A percentile compares a stretch with the other conserved stretches of the same genome.
phyloP scores from a whole-genome alignment of 1,284 basidiomycete species.

The Cystobasidium pallidum region DNA sequence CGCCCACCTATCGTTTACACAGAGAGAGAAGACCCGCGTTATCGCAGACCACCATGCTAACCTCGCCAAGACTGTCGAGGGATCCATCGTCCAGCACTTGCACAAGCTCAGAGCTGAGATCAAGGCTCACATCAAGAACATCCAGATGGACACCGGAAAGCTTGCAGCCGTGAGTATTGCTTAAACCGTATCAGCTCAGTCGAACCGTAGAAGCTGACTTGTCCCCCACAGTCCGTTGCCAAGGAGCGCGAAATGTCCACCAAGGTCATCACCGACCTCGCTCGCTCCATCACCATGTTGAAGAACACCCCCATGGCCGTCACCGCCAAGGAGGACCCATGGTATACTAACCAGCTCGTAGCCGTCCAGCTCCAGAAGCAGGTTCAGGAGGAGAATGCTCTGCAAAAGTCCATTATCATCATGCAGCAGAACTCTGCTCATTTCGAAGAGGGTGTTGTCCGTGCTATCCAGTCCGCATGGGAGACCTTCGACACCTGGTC shows the following conservation, averaged over 20 bases:
- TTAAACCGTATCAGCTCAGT: not conserved
- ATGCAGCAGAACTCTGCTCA: slow-evolving; percentile 97
- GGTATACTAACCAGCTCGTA: slow-evolving; percentile 78
- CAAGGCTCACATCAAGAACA: slow-evolving; percentile 89
- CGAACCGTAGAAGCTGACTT: not conserved
- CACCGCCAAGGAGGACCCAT: slow-evolving; percentile 78
- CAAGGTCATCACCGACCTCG: slow-evolving; percentile 83
- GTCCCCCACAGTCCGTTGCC: slow-evolving; percentile 66
- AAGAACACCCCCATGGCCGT: slow-evolving; percentile 95
- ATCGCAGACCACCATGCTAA: slow-evolving; percentile 98
- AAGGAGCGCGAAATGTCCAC: slow-evolving; percentile 90
- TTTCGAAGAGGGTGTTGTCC: slow-evolving; percentile 96
- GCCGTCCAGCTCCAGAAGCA: slow-evolving; percentile 81
- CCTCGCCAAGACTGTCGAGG: slow-evolving; percentile 92
- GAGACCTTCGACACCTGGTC: slow-evolving; percentile 96
- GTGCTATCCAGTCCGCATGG: slow-evolving; percentile 95
- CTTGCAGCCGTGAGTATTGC: slow-evolving; percentile 67
- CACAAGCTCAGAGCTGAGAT: slow-evolving; percentile 92
- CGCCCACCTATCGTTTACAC: not conserved
- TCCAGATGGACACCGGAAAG: slow-evolving; percentile 63
- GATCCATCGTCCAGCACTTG: slow-evolving; percentile 95
- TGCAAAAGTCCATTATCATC: slow-evolving; percentile 98
- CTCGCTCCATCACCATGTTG: slow-evolving; percentile 82
- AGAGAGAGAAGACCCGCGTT: slow-evolving; percentile 80
- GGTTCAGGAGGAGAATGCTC: slow-evolving; percentile 94